A percentile compares a stretch with the other conserved stretches of the same genome.
phyloP scores from a whole-genome alignment of 2,329 filamentous ascomycete species.

The Dryadomyces sulphureus region DNA sequence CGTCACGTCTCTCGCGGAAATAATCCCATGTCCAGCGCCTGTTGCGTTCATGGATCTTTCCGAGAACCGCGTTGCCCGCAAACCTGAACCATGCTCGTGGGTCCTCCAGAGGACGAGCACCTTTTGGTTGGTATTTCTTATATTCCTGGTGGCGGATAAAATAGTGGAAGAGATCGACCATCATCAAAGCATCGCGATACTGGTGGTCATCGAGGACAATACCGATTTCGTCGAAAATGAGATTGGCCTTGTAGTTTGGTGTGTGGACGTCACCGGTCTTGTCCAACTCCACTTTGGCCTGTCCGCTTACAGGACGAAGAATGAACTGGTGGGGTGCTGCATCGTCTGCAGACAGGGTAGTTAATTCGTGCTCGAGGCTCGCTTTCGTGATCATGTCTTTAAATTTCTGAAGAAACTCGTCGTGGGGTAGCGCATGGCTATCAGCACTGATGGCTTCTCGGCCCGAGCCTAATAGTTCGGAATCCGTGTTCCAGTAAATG shows the following conservation, averaged over 20 bases:
- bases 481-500: conserved; percentile 97
- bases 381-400: conserved; percentile 64
- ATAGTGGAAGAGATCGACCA: conserved; percentile 96
- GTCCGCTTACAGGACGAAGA: conserved; percentile 85
- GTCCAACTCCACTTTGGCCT: conserved; percentile 87
- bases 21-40: conserved; percentile 91
- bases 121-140: conserved; percentile 80
- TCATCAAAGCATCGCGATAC: conserved; percentile 93
- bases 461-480: conserved; percentile 66
- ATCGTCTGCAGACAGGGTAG: neutral
- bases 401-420: conserved; percentile 64
- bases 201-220: conserved; percentile 96
- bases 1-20: conserved; percentile 82
- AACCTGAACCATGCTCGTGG: conserved; percentile 87
- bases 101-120: conserved; percentile 67
- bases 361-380: conserved; percentile 13
- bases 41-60: conserved; percentile 91
- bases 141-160: conserved; percentile 97
- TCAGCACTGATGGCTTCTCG: conserved; percentile 51
- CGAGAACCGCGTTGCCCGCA: conserved; percentile 74
- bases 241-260: conserved; percentile 77
- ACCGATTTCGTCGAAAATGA: conserved; percentile 94
- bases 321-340: conserved; percentile 68
- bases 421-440: conserved; percentile 51
- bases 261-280: conserved; percentile 70